Evolutionary conservation across 805 yeast species (phyloP).

Genomic region (Candida mattraensis): DNA sequence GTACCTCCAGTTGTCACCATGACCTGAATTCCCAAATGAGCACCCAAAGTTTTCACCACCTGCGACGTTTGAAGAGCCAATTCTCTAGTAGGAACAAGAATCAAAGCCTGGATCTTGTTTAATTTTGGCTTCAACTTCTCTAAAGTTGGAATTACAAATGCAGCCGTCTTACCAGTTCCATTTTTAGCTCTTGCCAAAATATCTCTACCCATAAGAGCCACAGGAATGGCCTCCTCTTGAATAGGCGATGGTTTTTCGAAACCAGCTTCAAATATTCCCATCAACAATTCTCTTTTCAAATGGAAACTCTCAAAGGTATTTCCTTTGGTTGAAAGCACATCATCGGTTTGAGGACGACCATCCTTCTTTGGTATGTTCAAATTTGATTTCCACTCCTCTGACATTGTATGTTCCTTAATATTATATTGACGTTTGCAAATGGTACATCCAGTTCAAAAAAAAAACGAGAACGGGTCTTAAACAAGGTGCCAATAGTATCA

Average conservation of each 20-base stretch:
- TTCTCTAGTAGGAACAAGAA: slow-evolving; percentile 96
- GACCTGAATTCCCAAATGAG: slow-evolving; percentile 86
- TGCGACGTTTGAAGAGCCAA: slow-evolving; percentile 96
- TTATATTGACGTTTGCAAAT: too few species aligned
- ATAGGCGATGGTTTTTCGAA: slow-evolving; percentile 98
- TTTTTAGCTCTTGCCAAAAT: slow-evolving; percentile 96
- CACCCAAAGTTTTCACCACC: slow-evolving; percentile 93
- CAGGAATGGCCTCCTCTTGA: slow-evolving; percentile 96
- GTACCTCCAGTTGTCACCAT: slow-evolving; percentile 99
- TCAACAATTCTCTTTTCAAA: slow-evolving; percentile 86
- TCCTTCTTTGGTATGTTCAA: slow-evolving; percentile 82
- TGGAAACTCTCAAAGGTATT: slow-evolving; percentile 88
- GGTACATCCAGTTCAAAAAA: too few species aligned
- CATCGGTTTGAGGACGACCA: slow-evolving; percentile 95
- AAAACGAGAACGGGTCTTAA: too few species aligned
- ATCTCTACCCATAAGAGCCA: slow-evolving; percentile 93
- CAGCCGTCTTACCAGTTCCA: slow-evolving; percentile 98
- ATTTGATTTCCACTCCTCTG: slow-evolving; percentile 66
- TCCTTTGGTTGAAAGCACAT: slow-evolving; percentile 89
- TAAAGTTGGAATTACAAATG: slow-evolving; percentile 90
- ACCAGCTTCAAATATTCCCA: slow-evolving; percentile 99
- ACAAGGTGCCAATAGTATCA: too few species aligned
- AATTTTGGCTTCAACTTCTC: slow-evolving; percentile 84
- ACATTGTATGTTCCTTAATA: too few species aligned
- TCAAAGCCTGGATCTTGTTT: slow-evolving; percentile 85